Conservation (phyloP, 1,139 yeast species). For the Kodamaea ohmeri region DNA sequence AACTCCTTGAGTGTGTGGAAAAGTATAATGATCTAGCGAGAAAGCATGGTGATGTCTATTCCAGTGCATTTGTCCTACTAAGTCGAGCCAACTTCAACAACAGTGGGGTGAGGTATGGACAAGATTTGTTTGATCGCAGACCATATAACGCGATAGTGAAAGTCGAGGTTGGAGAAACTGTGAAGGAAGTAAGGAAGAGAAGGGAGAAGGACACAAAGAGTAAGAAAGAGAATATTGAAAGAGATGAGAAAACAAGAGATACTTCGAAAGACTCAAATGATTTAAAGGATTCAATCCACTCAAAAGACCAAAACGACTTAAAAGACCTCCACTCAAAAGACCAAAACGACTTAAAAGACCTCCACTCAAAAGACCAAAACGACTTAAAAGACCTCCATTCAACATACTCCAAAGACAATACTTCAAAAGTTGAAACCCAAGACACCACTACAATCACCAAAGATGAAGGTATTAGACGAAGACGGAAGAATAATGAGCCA, state of each 20-base stretch:
- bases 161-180: slow-evolving; percentile 23
- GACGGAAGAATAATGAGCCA: too few relatives aligned
- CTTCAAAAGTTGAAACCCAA: too few relatives aligned
- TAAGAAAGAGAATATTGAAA: not conserved
- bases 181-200: not conserved
- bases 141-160: slow-evolving; percentile 27
- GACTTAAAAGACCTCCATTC: too few relatives aligned
- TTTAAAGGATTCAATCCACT: too few relatives aligned
- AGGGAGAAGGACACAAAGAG: slow-evolving; percentile 1
- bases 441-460: too few relatives aligned
- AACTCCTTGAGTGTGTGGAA: slow-evolving; percentile 27
- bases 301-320: too few relatives aligned
- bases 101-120: slow-evolving; percentile 18
- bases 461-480: too few relatives aligned
- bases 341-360: slow-evolving; percentile 5
- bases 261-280: too few relatives aligned
- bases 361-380: too few relatives aligned
- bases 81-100: slow-evolving; percentile 40
- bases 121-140: slow-evolving; percentile 32
- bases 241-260: slow-evolving; percentile 4
- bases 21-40: slow-evolving; percentile 28
- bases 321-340: too few relatives aligned
- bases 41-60: slow-evolving; percentile 22
- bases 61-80: slow-evolving; percentile 34
- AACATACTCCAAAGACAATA: too few relatives aligned